These are phyloP conservation scores for Chamaecrista fasciculata DNA, from an alignment of 306 rosid species.

Conservation along the genomic window DNA sequence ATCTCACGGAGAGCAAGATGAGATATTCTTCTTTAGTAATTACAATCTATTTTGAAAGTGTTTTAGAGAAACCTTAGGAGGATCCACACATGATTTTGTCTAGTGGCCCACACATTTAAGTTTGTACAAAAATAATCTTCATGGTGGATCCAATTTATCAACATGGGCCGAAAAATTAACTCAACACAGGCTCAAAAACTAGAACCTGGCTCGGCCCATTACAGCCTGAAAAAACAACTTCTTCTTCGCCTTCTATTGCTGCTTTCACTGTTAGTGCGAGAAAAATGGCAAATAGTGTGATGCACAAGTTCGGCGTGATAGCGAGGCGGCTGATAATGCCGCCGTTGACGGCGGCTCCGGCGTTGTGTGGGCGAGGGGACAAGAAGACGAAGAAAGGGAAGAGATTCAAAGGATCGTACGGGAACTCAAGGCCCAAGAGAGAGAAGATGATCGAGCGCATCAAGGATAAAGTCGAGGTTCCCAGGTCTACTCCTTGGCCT, in stretches of 20 bases:
- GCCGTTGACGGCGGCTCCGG: slow-evolving; percentile 32
- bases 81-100: no score
- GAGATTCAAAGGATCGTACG: slow-evolving; percentile 86
- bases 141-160: no score
- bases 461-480: slow-evolving; percentile 89
- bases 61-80: no score
- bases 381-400: slow-evolving; percentile 92
- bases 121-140: no score
- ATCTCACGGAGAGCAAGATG: no score
- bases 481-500: slow-evolving; percentile 99
- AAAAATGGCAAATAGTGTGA: slow-evolving; percentile 44
- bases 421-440: slow-evolving; percentile 75
- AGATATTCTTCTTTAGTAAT: no score
- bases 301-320: slow-evolving; percentile 56
- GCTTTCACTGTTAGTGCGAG: neutral
- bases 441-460: slow-evolving; percentile 92
- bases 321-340: slow-evolving; percentile 52
- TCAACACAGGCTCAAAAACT: no score
- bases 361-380: slow-evolving; percentile 88
- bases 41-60: no score
- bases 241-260: neutral
- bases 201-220: neutral
- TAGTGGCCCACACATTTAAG: no score
- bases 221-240: neutral
- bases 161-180: no score